Percentiles rank a stretch among this genome's conserved stretches.
phyloP scores from a whole-genome alignment of 371 early-diverging fungal genomes.

The Nematocida parisii region DNA sequence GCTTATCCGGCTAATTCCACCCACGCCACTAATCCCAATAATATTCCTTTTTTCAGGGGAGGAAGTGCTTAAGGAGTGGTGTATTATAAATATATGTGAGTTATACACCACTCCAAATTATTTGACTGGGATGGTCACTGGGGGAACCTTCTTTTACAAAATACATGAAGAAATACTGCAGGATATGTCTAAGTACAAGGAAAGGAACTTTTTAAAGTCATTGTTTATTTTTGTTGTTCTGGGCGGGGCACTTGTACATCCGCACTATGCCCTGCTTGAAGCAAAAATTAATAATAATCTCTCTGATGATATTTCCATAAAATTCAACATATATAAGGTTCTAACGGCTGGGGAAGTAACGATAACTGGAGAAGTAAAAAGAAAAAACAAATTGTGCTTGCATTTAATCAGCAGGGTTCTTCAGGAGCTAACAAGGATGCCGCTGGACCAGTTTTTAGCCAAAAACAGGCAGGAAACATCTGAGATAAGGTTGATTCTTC shows the following conservation, averaged over 20 bases:
- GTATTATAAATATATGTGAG: conserved; percentile 25
- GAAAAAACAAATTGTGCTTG: background rate
- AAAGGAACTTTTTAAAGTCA: conserved; percentile 27
- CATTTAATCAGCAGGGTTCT: background rate
- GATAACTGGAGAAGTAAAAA: conserved; percentile 14
- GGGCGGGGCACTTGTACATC: conserved; percentile 22
- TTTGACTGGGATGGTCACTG: background rate
- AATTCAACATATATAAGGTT: conserved; percentile 34
- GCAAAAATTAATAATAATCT: background rate
- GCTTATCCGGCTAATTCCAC: conserved; percentile 10
- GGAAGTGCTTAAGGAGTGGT: conserved; percentile 34
- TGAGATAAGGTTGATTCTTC: background rate
- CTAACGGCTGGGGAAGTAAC: conserved; percentile 11
- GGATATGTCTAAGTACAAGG: conserved; percentile 6
- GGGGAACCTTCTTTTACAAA: conserved; percentile 29
- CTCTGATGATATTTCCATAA: background rate
- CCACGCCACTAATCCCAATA: conserved; percentile 10
- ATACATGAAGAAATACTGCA: conserved; percentile 5
- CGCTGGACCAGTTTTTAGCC: background rate
- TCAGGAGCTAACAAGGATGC: background rate
- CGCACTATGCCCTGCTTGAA: conserved; percentile 20
- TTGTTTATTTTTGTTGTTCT: conserved; percentile 30
- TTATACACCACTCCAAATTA: conserved; percentile 10
- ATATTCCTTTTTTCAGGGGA: conserved; percentile 42
- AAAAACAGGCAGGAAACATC: background rate